phyloP scores from a whole-genome alignment of 257 asterid genomes.

The Gentiana macrophylla region DNA sequence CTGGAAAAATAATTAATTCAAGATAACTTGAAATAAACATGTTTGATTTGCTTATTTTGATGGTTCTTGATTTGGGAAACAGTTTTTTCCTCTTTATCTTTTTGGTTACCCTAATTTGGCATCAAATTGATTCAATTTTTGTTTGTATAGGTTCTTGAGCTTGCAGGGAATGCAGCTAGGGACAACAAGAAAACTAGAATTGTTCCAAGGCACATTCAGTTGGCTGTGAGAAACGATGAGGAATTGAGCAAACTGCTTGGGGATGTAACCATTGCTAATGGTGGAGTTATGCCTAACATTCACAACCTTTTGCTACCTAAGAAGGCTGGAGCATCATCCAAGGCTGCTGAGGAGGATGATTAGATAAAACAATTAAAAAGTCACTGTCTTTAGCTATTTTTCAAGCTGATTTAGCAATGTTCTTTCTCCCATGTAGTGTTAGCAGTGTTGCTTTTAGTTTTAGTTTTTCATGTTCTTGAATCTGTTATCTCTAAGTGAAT shows the following conservation, averaged over 20 bases:
- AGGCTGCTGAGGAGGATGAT: constrained; percentile 50
- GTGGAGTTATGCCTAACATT: constrained; percentile 74
- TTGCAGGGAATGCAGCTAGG: constrained; percentile 75
- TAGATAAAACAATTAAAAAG: not conserved
- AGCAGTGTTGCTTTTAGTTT: not conserved
- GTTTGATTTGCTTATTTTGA: not conserved
- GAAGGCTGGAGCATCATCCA: constrained; percentile 50
- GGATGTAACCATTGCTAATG: constrained; percentile 68
- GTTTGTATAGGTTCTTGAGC: constrained; percentile 39
- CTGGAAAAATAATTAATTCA: no score
- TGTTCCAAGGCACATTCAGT: constrained; percentile 59
- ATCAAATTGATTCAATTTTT: not conserved
- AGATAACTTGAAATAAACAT: no score
- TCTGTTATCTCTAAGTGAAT: not conserved
- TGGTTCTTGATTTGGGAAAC: no score
- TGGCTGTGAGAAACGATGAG: constrained; percentile 67
- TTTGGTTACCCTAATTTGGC: not conserved
- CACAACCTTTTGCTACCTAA: constrained; percentile 65
- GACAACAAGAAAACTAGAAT: constrained; percentile 73
- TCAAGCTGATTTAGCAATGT: not conserved
- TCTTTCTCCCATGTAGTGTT: no score
- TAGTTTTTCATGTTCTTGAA: not conserved
- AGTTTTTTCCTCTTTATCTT: not conserved
- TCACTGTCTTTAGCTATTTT: no score
- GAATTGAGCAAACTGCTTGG: constrained; percentile 66